Evolutionary conservation across 2,329 filamentous ascomycete species (phyloP).

Genomic region (Colletotrichum echinochloae): DNA sequence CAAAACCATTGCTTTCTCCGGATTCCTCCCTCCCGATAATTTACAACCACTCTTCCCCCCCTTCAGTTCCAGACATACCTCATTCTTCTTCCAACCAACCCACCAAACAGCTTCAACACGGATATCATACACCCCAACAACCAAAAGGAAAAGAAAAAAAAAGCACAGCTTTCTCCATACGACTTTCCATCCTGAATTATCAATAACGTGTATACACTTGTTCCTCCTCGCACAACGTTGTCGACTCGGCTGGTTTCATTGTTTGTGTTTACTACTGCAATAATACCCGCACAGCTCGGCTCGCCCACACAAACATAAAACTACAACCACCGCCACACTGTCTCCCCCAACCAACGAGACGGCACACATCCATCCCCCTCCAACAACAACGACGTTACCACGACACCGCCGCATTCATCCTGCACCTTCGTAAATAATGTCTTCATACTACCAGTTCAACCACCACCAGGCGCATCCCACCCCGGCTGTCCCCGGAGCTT

Average conservation of each 20-base stretch:
- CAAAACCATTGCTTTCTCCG: conserved; percentile 42
- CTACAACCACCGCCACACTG: conserved; percentile 30
- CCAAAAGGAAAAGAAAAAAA: neutral
- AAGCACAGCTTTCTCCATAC: conserved; percentile 20
- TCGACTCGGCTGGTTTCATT: conserved; percentile 39
- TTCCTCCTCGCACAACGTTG: conserved; percentile 30
- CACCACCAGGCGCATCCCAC: conserved; percentile 69
- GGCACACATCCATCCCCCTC: conserved; percentile 7
- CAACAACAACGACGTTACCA: conserved; percentile 24
- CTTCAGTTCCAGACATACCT: conserved; percentile 31
- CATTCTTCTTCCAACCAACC: neutral
- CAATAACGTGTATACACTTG: conserved; percentile 9
- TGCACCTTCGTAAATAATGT: conserved; percentile 60
- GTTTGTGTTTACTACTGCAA: conserved; percentile 38
- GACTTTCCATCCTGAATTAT: conserved; percentile 2
- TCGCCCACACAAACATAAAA: conserved; percentile 29
- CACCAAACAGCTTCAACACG: conserved; percentile 8
- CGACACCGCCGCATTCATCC: conserved; percentile 6
- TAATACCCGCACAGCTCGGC: conserved; percentile 41
- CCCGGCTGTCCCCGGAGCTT: conserved; percentile 65
- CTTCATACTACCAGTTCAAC: conserved; percentile 73
- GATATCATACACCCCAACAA: conserved; percentile 10
- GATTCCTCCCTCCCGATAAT: conserved; percentile 34
- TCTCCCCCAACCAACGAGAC: conserved; percentile 33
- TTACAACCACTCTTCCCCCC: conserved; percentile 38